phyloP scores from a whole-genome alignment of 225 moss, liverwort and hornwort species.

The Pseudoscleropodium purum region DNA sequence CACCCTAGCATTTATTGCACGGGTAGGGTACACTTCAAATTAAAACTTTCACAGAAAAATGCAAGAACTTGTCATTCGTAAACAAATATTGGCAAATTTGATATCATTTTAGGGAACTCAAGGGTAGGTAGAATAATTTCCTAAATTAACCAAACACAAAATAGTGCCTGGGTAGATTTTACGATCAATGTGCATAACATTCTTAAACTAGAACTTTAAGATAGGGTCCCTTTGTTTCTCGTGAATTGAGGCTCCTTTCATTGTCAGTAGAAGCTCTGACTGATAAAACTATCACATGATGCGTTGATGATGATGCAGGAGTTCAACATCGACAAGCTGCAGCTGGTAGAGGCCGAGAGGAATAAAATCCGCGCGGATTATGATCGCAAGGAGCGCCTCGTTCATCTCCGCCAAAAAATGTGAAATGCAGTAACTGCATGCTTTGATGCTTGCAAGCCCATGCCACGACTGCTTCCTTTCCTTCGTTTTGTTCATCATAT shows the following conservation, averaged over 20 bases:
- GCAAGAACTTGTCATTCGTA: neutral
- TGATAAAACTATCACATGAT: neutral
- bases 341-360: slow-evolving; percentile 63
- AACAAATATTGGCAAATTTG: neutral
- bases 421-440: neutral
- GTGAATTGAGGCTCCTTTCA: neutral
- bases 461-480: neutral
- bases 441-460: neutral
- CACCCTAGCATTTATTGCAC: neutral
- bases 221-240: no score
- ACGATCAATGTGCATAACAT: no score
- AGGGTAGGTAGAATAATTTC: neutral
- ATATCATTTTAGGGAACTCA: neutral
- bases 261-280: no score
- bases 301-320: slow-evolving; percentile 37
- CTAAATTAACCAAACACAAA: no score
- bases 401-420: slow-evolving; percentile 65
- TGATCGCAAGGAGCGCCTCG: slow-evolving; percentile 61
- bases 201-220: neutral
- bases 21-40: neutral
- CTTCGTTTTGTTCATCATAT: neutral
- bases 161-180: neutral
- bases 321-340: slow-evolving; percentile 72
- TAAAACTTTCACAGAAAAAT: no score
- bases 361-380: slow-evolving; percentile 62